Percentiles rank a stretch among this genome's conserved stretches.
Conservation (phyloP, 495 filamentous ascomycete species). For the Hypoxylon fragiforme region DNA sequence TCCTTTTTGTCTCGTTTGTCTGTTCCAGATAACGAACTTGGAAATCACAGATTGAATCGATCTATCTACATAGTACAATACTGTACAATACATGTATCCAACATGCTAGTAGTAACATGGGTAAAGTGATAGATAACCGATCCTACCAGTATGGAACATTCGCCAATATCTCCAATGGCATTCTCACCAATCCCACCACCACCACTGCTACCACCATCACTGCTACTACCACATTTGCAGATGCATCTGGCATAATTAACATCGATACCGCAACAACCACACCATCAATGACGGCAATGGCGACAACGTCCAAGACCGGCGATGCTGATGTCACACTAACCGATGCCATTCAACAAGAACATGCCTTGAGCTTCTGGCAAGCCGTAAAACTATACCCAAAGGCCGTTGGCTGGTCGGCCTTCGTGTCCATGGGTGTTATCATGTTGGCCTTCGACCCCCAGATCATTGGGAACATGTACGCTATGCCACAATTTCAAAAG, state of each 20-base stretch:
- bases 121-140: constrained; percentile 18
- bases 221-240: constrained; percentile 3
- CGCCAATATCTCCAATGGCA: constrained; percentile 11
- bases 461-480: constrained; percentile 50
- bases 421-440: constrained; percentile 50
- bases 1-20: no score
- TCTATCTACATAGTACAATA: no score
- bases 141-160: constrained; percentile 32
- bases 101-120: constrained; percentile 19
- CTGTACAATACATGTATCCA: no score
- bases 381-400: constrained; percentile 46
- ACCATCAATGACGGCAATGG: constrained; percentile 13
- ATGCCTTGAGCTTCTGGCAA: constrained; percentile 39
- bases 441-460: constrained; percentile 52
- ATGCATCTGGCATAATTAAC: constrained; percentile 17
- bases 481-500: constrained; percentile 48
- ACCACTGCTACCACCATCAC: neutral
- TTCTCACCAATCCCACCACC: constrained; percentile 17
- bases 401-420: constrained; percentile 47
- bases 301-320: constrained; percentile 26
- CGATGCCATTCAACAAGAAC: constrained; percentile 41
- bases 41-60: no score
- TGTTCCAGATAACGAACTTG: constrained; percentile 23
- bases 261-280: constrained; percentile 8
- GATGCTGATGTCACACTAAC: constrained; percentile 29